Base-by-base conservation (phyloP, 257 asterid species). In the Ehretia macrophylla region DNA sequence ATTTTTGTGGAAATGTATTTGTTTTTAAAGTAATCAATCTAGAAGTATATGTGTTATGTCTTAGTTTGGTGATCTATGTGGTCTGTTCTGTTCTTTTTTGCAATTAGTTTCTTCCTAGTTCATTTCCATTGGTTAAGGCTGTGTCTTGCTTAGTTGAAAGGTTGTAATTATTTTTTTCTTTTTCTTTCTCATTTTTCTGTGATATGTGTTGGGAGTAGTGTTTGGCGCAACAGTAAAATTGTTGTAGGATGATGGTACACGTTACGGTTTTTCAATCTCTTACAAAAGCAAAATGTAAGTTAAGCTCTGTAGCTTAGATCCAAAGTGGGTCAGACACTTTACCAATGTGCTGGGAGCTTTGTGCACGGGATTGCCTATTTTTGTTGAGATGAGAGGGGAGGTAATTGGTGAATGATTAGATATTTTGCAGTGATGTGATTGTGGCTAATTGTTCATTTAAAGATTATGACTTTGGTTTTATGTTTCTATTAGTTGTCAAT, bases 401-500 rank as follows among this genome's bases (percentile, higher is more conserved):
- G 1, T 42, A 42, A 42, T 42, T 42, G 1, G 47, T 42, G 47
- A 42, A 42, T 42, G 47, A 42, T 42, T 42, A 42, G 35, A 27
- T 27, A 11, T 14, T 47, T 47, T 47, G 20, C 52, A 13, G 52
- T 17, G 52, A 47, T 47, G 4, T 47, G 18, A 6, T 47, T 47
- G 19, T 2, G 13, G 52, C 11, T 47, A 47, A 11, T 47, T 49
- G 54, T 49, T 49, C 14, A 6, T n/a, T 49, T 49, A 11, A 49
- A 21, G 16, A 49, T 1, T 1, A 49, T 49, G 1, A 21, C 20
- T 17, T 49, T 19, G 54, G 54, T 49, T 19, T 11, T 17, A 1
- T 6, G 54, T 49, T 52, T n/a, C 20, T 17, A 20, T 52, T 52
- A 52, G 57, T 52, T 21, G 57, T 21, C 57, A 32, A 14, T 52